Evolutionary conservation across 257 asterid genomes (phyloP).

Genomic region (Agastache rugosa): DNA sequence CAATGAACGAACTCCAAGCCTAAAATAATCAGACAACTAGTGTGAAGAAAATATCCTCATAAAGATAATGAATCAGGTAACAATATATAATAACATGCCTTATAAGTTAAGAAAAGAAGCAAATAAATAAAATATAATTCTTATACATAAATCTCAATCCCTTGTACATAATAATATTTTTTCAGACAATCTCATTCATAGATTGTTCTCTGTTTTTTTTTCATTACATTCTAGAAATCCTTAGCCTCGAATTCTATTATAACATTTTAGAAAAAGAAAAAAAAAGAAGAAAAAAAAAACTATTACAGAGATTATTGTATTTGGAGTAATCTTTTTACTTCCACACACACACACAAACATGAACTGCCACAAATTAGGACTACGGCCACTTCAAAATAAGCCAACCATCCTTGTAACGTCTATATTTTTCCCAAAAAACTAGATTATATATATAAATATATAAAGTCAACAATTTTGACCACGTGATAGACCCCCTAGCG

Average conservation of each 20-base stretch:
- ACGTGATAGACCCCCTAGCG: slow-evolving; percentile 35
- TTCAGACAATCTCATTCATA: slow-evolving; percentile 7
- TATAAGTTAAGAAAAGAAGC: neutral
- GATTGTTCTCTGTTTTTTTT: neutral
- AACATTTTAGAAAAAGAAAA: neutral
- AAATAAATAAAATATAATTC: slow-evolving; percentile 9
- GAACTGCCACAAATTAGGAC: slow-evolving; percentile 21
- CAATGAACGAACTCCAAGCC: slow-evolving; percentile 5
- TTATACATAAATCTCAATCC: slow-evolving; percentile 28
- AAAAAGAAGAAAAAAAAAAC: neutral
- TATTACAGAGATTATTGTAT: slow-evolving; percentile 17
- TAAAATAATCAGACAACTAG: slow-evolving; percentile 7
- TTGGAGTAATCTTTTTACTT: neutral
- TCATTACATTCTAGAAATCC: neutral
- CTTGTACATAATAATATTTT: slow-evolving; percentile 6
- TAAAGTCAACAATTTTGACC: neutral
- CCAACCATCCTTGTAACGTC: slow-evolving; percentile 19
- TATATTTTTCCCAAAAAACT: slow-evolving; percentile 17
- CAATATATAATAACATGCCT: neutral
- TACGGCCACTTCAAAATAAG: slow-evolving; percentile 47
- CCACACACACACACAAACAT: slow-evolving; percentile 19
- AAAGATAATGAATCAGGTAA: neutral
- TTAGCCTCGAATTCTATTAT: neutral
- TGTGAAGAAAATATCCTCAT: neutral
- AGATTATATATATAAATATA: neutral